Base-by-base conservation (phyloP, 768 basidiomycete genomes). In the Plicaturopsis crispa region DNA sequence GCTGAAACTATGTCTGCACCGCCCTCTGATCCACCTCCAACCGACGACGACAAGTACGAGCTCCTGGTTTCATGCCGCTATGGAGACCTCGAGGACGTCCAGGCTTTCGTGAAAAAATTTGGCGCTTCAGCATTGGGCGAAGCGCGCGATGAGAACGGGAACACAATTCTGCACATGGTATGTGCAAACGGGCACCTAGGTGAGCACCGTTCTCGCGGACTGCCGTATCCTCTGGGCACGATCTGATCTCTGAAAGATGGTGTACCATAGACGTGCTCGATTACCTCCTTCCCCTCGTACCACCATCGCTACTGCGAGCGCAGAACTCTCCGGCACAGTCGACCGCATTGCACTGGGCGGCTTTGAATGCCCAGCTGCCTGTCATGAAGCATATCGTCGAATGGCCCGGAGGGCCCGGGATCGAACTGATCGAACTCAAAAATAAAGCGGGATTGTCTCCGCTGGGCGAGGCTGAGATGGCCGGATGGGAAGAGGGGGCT, bases 271-370 rank as follows among this genome's bases (percentile, higher is more conserved):
- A 91, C 47, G 54, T 88, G 7, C 71, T 96, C 32, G 67, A 80
- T 33, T 80, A 77, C 50, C 69, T 97, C 11, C 69, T 94, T 3
- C 73, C 87, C 2, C 54, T 77, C 38, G 49, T 74, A 13, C 58
- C 68, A 3, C 55, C 80, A 8, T 56, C 70, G 2, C 58, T 88
- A 5, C 52, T 91, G 16, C 61, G 77, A 2, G 62, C 67, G 1
- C 73, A 73, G 42, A 97, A 96, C 53, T 56, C 56, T 20, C n/a
- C n/a, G n/a, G 70, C 85, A 0, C 70, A 78, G 36, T 93, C 92
- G 18, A 93, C 87, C 2, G 72, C 93, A 5, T 61, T 96, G 5
- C 93, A 97, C 52, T 96, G 92, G 92, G 91, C 92, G 0, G 77
- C 85, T 2, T 57, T 91, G 28, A 97, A 96, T 56, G 65, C 72